Conservation (phyloP, 1,284 basidiomycete species). For the Cutaneotrichosporon sp. region DNA sequence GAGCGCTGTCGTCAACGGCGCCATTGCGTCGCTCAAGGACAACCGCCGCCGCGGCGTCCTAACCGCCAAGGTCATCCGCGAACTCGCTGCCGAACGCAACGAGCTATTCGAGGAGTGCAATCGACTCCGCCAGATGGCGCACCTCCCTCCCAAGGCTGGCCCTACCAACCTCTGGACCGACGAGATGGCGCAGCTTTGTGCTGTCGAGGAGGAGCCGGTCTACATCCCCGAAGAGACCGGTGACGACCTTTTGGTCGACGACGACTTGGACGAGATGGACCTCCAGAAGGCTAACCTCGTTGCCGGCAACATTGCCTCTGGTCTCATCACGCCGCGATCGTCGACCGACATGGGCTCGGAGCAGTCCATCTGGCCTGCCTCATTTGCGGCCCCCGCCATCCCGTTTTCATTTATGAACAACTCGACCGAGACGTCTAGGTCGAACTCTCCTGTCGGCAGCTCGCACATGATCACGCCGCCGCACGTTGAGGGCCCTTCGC, state of each 20-base stretch:
- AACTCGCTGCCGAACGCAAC: conserved; percentile 72
- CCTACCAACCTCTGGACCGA: conserved; percentile 51
- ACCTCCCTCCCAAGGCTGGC: conserved; percentile 62
- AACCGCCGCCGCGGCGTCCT: conserved; percentile 74
- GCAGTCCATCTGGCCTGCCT: conserved; percentile 13
- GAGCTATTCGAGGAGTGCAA: conserved; percentile 78
- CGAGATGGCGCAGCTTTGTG: conserved; percentile 48
- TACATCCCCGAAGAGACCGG: conserved; percentile 42
- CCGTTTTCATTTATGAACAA: conserved; percentile 38
- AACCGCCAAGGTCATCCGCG: conserved; percentile 71
- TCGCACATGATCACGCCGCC: conserved; percentile 37
- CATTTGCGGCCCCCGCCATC: conserved; percentile 17
- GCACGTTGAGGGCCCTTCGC: conserved; percentile 14
- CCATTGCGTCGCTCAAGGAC: conserved; percentile 77
- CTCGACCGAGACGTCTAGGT: conserved; percentile 24
- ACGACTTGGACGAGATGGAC: conserved; percentile 38
- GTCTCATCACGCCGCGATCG: conserved; percentile 37
- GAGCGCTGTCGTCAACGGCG: conserved; percentile 89
- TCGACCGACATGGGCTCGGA: conserved; percentile 33
- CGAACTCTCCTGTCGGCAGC: conserved; percentile 30
- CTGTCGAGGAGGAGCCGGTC: conserved; percentile 52
- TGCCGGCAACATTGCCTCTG: conserved; percentile 23
- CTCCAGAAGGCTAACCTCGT: conserved; percentile 28
- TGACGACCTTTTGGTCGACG: conserved; percentile 41
- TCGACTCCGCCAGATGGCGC: conserved; percentile 75